Percentiles rank a stretch among this genome's conserved stretches.
phyloP scores from a whole-genome alignment of 768 basidiomycete species.

The Rhodosporidiobolus sp. region DNA sequence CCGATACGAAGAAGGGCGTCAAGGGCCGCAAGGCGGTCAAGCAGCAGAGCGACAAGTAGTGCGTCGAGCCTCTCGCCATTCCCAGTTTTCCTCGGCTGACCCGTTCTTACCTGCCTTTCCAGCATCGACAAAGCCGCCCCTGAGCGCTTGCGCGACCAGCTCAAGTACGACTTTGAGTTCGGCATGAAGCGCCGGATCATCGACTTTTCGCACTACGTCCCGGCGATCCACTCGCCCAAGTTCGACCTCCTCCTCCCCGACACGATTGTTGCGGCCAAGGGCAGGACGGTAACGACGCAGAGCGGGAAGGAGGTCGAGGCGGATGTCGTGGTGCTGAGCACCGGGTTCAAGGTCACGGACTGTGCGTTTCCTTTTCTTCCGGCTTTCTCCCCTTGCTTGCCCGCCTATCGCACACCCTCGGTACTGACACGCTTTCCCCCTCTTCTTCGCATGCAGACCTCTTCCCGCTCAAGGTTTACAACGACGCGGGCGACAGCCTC shows the following conservation, averaged over 20 bases:
- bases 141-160: slow-evolving; percentile 34
- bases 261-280: slow-evolving; percentile 23
- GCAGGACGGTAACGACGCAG: slow-evolving; percentile 20
- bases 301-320: slow-evolving; percentile 26
- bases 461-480: slow-evolving; percentile 34
- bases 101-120: too few relatives aligned
- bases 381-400: neutral
- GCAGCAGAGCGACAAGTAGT: slow-evolving; percentile 13
- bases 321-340: slow-evolving; percentile 41
- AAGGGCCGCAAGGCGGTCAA: slow-evolving; percentile 14
- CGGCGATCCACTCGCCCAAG: slow-evolving; percentile 33
- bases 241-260: slow-evolving; percentile 30
- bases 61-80: neutral
- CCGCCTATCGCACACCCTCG: too few relatives aligned
- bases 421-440: too few relatives aligned
- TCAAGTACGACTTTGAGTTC: slow-evolving; percentile 37
- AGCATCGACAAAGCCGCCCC: slow-evolving; percentile 33
- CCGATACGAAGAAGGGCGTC: neutral
- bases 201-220: slow-evolving; percentile 33
- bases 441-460: slow-evolving; percentile 1
- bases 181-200: slow-evolving; percentile 40
- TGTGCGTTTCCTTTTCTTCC: neutral
- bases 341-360: slow-evolving; percentile 32
- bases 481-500: slow-evolving; percentile 31
- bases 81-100: neutral